Conservation (phyloP, 164 flowering plant species). For the Chloranthus sessilifolius region DNA sequence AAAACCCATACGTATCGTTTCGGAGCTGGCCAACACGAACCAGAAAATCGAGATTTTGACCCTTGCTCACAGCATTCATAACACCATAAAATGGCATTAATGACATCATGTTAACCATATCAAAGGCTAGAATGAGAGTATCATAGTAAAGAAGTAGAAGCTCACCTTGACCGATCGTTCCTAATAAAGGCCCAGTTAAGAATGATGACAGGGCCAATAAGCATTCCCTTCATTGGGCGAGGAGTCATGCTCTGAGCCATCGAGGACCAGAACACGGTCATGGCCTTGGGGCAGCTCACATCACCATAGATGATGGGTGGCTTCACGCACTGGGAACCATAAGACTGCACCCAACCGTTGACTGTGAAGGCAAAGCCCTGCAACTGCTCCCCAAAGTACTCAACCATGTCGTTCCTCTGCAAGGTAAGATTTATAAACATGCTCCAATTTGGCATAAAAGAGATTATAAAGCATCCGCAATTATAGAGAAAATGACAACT, state of each 20-base stretch:
- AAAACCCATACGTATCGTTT: no score
- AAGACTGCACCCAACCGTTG: constrained; percentile 33
- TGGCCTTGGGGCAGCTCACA: constrained; percentile 25
- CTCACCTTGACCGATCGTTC: constrained; percentile 24
- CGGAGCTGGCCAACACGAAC: no score
- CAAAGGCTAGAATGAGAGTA: no score
- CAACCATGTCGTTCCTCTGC: constrained; percentile 32
- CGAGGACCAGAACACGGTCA: constrained; percentile 27
- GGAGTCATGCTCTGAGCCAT: constrained; percentile 24
- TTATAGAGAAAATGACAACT: not conserved
- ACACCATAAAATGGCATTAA: no score
- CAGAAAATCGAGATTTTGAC: no score
- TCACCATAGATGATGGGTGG: constrained; percentile 33
- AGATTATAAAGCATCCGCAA: no score
- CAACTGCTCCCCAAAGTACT: constrained; percentile 31
- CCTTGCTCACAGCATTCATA: no score
- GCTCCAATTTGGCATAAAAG: no score
- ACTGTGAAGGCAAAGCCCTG: constrained; percentile 30
- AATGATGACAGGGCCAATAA: constrained; percentile 20
- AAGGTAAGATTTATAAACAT: no score
- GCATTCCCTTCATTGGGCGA: constrained; percentile 28
- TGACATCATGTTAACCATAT: no score
- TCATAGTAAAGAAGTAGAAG: not conserved
- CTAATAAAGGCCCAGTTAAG: constrained; percentile 29
- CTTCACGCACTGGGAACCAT: constrained; percentile 34